Evolutionary conservation across 2,329 filamentous ascomycete genomes (phyloP), one percentile per base, ranked within the genome.

Genomic region (Gaeumannomyces tritici): DNA sequence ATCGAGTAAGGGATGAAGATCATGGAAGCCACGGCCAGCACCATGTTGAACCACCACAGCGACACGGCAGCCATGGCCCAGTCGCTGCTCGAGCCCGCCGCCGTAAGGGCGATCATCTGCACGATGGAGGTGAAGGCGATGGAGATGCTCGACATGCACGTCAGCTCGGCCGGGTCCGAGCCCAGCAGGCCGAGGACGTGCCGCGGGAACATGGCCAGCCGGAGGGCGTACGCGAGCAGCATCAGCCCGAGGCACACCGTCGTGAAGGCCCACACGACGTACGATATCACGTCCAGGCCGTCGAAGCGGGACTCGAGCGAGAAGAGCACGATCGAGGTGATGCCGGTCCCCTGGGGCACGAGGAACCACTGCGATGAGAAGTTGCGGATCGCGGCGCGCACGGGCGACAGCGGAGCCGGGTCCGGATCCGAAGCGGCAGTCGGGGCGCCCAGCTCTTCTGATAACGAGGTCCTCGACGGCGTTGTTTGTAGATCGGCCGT

Each of bases 21-120:
- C 51, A 71, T 68, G n/a, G 68, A 66, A 24, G 69, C 15, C 1
- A 74, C 57, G 9, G 74, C 71, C 56, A 76, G 67, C 1, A 60
- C 67, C 4, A 71, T 70, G 27, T 71, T 69, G 18, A 75, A 68
- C 75, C 76, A 78, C 75, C 76, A 78, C 29, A 79, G 69, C 18
- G 75, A 66, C 63, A 71, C 75, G 6, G 71, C 68, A 13, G 67
- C 65, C 15, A 62, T 59, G 24, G 68, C 67, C 64, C 70, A 73
- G 61, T 72, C 69, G 61, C 9, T 31, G 27, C 21, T n/a, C 3
- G 24, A 27, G 42, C 18, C 54, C 21, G 35, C 69, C 2, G 69
- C 66, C 51, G 65, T 63, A 18, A 70, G 63, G 2, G 63, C 64
- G 2, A 67, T 62, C 67, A 69, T 70, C 47, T 70, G 66, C 21